Conservation (phyloP, 2,329 filamentous ascomycete genomes). For the Claviceps paspali region DNA sequence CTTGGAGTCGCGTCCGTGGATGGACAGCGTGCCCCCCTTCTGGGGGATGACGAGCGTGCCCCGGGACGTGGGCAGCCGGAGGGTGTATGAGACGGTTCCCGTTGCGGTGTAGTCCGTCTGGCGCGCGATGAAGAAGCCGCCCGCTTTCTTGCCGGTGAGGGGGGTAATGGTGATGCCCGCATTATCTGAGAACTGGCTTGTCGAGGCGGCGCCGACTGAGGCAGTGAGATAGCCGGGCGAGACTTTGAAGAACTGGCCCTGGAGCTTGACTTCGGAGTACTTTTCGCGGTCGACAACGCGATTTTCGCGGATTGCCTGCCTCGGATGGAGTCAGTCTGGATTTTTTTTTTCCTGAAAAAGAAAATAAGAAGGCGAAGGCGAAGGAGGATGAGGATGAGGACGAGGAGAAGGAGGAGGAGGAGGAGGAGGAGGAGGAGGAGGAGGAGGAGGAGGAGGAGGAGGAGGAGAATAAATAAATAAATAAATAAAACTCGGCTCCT, state of each 20-base stretch:
- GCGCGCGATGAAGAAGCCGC: conserved; percentile 49
- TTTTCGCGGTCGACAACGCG: conserved; percentile 56
- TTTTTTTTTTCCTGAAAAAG: too few species aligned
- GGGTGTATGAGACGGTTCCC: conserved; percentile 42
- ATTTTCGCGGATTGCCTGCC: conserved; percentile 47
- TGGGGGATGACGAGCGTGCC: conserved; percentile 44
- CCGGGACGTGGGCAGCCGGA: conserved; percentile 45
- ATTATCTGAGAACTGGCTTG: conserved; percentile 36
- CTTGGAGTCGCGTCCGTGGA: conserved; percentile 51
- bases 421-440: too few species aligned
- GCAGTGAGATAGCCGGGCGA: conserved; percentile 55
- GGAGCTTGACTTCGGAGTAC: conserved; percentile 63
- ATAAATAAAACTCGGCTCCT: too few species aligned
- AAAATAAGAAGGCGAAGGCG: too few species aligned
- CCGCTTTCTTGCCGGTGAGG: conserved; percentile 36
- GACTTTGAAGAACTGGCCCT: conserved; percentile 59
- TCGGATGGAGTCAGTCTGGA: too few species aligned
- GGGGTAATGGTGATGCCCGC: conserved; percentile 44
- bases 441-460: too few species aligned
- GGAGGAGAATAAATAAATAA: too few species aligned
- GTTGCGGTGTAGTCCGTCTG: conserved; percentile 50
- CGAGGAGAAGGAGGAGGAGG: too few species aligned
- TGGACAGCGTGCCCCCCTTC: conserved; percentile 36
- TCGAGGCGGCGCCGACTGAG: conserved; percentile 32
- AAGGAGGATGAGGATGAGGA: too few species aligned